Evolutionary conservation across 2,329 filamentous ascomycete genomes (phyloP), one percentile per base, ranked within the genome.

Genomic region (Colletotrichum chrysophilum): DNA sequence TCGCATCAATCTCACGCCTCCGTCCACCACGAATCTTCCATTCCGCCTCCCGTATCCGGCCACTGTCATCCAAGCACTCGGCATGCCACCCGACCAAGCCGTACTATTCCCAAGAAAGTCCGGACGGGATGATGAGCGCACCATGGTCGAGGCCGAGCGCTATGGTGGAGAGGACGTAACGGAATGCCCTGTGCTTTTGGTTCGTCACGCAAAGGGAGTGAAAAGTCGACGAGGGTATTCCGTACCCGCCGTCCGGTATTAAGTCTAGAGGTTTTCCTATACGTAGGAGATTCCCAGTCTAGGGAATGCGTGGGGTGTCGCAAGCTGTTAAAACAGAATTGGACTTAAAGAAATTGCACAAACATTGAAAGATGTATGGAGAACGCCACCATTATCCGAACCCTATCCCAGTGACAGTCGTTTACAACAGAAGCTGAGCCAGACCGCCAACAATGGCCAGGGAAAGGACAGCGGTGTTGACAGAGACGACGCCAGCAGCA

Each of bases 391-490:
- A 75, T 72, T 74, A 74, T 73, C 77, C 75, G 71, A 77, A 71
- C 36, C 72, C 62, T 76, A 26, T 66, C 28, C 52, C 26, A 24
- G 24, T 65, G 36, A 55, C 61, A 52, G 52, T 52, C 52, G 16
- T 70, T 89, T 90, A 91, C 83, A 92, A 82, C 80, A 71, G 30
- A 21, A 91, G 84, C 80, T 90, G 88, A 71, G 87, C 86, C 74
- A 91, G 71, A 65, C 83, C 88, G 78, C 85, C 88, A 60, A 90
- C 78, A 70, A 86, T 84, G 76, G 85, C 88, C 68, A 90, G 83
- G 73, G 85, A 87, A 60, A 91, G 81, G 26, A 88, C 79, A 52
- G 88, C 83, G 24, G 85, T 84, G 86, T 89, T 91, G 79, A 88
- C 83, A 73, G 83, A 82, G 52, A 89, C 76, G 28, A 87, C 80